phyloP scores from a whole-genome alignment of 192 early-diverging fungal species.

The Mortierella hygrophila region DNA sequence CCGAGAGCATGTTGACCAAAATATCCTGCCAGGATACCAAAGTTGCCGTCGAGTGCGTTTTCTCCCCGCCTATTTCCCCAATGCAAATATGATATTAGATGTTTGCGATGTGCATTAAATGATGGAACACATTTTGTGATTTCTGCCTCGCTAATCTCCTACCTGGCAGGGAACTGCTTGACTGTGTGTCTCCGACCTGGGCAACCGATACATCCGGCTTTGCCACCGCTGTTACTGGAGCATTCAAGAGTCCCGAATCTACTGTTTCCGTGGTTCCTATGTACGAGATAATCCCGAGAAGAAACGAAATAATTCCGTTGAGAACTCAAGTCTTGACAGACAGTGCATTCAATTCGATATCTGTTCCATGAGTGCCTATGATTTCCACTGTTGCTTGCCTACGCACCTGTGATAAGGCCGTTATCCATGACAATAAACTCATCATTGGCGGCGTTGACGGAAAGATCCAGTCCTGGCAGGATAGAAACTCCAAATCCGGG shows the following conservation, averaged over 20 bases:
- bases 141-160: background rate
- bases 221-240: background rate
- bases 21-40: constrained; percentile 38
- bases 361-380: background rate
- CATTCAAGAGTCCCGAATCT: background rate
- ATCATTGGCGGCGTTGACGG: background rate
- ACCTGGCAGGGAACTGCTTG: background rate
- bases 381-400: background rate
- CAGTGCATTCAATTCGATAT: background rate
- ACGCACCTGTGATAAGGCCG: background rate
- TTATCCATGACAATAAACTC: constrained; percentile 23
- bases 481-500: background rate
- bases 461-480: background rate
- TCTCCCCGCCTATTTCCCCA: background rate
- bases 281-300: background rate
- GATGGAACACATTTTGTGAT: background rate
- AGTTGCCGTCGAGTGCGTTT: constrained; percentile 4
- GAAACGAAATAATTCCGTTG: background rate
- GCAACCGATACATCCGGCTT: background rate
- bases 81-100: background rate
- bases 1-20: constrained; percentile 33
- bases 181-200: background rate
- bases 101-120: background rate
- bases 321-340: background rate
- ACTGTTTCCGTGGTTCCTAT: background rate